phyloP scores from a whole-genome alignment of 1,284 basidiomycete species.

The Ceratobasidium sp. region DNA sequence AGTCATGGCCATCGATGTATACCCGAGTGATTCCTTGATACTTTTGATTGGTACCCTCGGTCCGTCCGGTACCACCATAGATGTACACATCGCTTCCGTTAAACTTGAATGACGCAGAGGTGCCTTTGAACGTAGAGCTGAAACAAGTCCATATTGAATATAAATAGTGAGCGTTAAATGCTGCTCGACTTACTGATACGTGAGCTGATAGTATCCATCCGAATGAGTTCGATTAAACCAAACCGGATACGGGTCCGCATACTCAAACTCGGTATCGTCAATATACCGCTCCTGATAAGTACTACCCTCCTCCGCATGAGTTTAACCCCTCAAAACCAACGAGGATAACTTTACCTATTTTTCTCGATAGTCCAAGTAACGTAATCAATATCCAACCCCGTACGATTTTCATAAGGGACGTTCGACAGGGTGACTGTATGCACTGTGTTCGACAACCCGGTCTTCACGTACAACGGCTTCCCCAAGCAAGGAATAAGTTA shows the following conservation, averaged over 20 bases:
- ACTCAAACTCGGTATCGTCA: slow-evolving; percentile 22
- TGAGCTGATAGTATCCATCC: slow-evolving; percentile 7
- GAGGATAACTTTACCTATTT: neutral
- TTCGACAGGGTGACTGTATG: slow-evolving; percentile 11
- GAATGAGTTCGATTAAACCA: slow-evolving; percentile 4
- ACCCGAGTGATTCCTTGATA: neutral
- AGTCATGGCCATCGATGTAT: slow-evolving; percentile 11
- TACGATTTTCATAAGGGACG: neutral
- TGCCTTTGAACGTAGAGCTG: slow-evolving; percentile 9
- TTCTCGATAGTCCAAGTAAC: slow-evolving; percentile 7
- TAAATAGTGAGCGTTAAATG: no score
- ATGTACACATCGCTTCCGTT: slow-evolving; percentile 24
- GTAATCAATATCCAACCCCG: slow-evolving; percentile 20
- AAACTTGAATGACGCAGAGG: slow-evolving; percentile 2
- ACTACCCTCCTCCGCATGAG: neutral
- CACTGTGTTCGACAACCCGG: neutral
- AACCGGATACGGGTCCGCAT: neutral
- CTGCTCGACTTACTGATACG: slow-evolving; percentile 12
- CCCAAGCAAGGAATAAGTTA: neutral
- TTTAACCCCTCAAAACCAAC: neutral
- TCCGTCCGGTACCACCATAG: slow-evolving; percentile 6
- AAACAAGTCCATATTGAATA: no score
- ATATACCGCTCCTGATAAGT: neutral
- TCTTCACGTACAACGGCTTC: slow-evolving; percentile 12
- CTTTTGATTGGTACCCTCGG: slow-evolving; percentile 11